phyloP scores from a whole-genome alignment of 148 eudicot species.

The Talinum fruticosum region DNA sequence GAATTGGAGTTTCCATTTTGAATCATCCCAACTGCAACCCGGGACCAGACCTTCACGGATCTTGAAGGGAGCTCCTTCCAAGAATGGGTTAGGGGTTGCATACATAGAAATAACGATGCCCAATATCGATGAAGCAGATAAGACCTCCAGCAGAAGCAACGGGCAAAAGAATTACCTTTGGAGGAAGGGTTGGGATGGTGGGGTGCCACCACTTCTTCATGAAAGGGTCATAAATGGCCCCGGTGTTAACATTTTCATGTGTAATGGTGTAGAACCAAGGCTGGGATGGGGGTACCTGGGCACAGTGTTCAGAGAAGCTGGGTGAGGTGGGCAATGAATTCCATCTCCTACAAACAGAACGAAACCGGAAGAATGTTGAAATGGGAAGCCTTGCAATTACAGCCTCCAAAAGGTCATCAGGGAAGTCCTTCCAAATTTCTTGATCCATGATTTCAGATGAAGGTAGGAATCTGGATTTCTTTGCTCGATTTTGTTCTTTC shows the following conservation, averaged over 20 bases:
- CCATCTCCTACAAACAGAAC: constrained; percentile 81
- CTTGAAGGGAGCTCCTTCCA: constrained; percentile 79
- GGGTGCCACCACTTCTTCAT: constrained; percentile 81
- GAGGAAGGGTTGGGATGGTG: constrained; percentile 52
- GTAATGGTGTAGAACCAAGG: constrained; percentile 89
- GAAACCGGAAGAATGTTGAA: constrained; percentile 74
- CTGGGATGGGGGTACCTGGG: constrained; percentile 47
- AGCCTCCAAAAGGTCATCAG: constrained; percentile 84
- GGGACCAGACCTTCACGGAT: constrained; percentile 78
- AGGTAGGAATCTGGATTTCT: constrained; percentile 24
- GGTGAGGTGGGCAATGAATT: constrained; percentile 57
- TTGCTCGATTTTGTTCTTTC: constrained; percentile 46
- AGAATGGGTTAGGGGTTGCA: constrained; percentile 80
- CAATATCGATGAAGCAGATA: constrained; percentile 73
- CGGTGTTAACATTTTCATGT: constrained; percentile 59
- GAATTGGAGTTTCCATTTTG: constrained; percentile 36
- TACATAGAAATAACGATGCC: constrained; percentile 62
- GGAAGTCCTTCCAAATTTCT: constrained; percentile 85
- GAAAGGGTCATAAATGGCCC: constrained; percentile 75
- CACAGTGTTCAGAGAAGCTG: constrained; percentile 67
- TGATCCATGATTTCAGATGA: constrained; percentile 49
- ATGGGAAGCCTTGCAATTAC: constrained; percentile 87
- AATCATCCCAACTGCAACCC: constrained; percentile 82
- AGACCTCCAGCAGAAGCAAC: constrained; percentile 96
- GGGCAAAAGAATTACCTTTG: constrained; percentile 61